These are phyloP conservation scores for Phytopythium oedochilum DNA, from an alignment of 352 stramenopile genomes.

Conservation along the genomic window DNA sequence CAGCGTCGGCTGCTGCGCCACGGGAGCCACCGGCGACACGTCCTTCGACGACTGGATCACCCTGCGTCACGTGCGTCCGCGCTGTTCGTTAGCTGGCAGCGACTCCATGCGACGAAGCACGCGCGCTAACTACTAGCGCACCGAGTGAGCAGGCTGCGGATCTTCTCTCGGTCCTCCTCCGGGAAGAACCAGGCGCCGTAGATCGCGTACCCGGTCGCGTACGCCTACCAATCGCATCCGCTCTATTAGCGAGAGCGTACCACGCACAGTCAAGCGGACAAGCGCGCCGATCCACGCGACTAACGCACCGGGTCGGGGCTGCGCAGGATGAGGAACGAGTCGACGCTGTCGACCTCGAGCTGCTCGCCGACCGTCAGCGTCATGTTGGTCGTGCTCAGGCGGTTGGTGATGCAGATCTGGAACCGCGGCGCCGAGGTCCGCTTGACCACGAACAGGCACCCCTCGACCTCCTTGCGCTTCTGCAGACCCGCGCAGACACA, in stretches of 20 bases:
- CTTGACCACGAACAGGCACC: slow-evolving; percentile 84
- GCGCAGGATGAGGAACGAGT: slow-evolving; percentile 83
- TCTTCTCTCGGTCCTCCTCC: slow-evolving; percentile 79
- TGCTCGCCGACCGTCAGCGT: slow-evolving; percentile 62
- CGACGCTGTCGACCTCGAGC: slow-evolving; percentile 78
- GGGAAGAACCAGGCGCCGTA: slow-evolving; percentile 88
- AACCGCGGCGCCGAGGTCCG: slow-evolving; percentile 70
- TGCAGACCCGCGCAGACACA: slow-evolving; percentile 14
- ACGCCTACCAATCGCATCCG: slow-evolving; percentile 18
- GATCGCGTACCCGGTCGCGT: slow-evolving; percentile 67
- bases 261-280: too few species aligned
- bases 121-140: too few species aligned
- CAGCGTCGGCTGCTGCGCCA: slow-evolving; percentile 9
- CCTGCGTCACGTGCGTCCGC: slow-evolving; percentile 14
- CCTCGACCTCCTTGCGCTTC: slow-evolving; percentile 86
- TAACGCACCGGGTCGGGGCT: slow-evolving; percentile 46
- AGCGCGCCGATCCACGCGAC: neutral
- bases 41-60: slow-evolving; percentile 63
- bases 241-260: neutral
- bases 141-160: slow-evolving; percentile 65
- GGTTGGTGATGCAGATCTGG: slow-evolving; percentile 89
- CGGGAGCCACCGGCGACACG: slow-evolving; percentile 17
- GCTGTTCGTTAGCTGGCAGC: neutral
- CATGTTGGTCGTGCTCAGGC: slow-evolving; percentile 87
- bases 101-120: neutral